Conservation (phyloP, 1,284 basidiomycete species). For the Trichosporon faecale region DNA sequence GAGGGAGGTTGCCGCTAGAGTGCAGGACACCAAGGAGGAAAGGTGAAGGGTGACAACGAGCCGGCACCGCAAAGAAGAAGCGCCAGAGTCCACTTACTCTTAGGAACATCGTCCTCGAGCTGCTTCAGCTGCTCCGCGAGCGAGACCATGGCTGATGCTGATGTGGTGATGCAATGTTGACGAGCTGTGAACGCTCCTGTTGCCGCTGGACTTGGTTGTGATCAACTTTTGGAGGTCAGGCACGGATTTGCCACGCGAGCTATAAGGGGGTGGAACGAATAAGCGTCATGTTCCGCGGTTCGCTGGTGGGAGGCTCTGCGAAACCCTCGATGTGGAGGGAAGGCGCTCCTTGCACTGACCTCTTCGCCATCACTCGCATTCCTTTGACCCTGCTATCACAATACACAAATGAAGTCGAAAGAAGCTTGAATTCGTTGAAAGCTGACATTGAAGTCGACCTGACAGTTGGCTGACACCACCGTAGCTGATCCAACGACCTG, state of each 20-base stretch:
- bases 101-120: conserved; percentile 60
- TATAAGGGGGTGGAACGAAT: background rate
- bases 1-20: background rate
- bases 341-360: background rate
- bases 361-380: too few species aligned
- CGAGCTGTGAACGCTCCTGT: background rate
- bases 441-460: background rate
- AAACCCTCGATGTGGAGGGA: background rate
- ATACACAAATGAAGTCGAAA: background rate
- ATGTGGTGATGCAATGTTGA: background rate
- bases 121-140: conserved; percentile 78
- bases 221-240: conserved; percentile 9
- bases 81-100: conserved; percentile 2
- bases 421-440: background rate
- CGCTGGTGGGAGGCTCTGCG: too few species aligned
- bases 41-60: background rate
- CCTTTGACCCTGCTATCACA: background rate
- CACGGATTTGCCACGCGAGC: background rate
- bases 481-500: too few species aligned
- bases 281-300: background rate
- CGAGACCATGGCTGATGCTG: conserved; percentile 39
- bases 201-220: background rate
- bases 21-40: background rate
- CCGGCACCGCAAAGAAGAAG: background rate
- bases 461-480: background rate